These are phyloP conservation scores for Lablab purpureus DNA, from an alignment of 306 rosid genomes.

Conservation along the genomic window DNA sequence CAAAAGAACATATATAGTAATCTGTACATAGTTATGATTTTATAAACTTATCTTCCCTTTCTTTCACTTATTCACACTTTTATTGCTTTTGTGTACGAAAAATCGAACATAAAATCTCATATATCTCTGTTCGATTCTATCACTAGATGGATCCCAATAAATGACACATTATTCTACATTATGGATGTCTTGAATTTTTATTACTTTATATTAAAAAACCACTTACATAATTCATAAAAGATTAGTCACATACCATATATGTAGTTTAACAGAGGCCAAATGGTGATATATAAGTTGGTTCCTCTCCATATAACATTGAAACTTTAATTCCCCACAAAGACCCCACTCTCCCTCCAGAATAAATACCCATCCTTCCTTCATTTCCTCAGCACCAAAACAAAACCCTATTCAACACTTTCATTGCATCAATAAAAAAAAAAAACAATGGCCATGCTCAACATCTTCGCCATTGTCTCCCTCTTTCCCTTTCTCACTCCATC, in stretches of 20 bases:
- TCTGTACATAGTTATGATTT: not conserved
- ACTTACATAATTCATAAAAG: not conserved
- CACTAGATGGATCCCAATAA: no score
- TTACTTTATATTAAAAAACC: no score
- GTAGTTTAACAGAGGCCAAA: not conserved
- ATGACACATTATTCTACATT: no score
- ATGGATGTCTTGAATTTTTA: no score
- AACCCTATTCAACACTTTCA: not conserved
- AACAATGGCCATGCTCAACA: slow-evolving; percentile 46
- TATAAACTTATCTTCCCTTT: not conserved
- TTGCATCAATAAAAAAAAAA: not conserved
- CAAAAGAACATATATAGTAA: not conserved
- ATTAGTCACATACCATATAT: not conserved
- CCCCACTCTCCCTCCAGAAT: slow-evolving; percentile 47
- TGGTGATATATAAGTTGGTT: not conserved
- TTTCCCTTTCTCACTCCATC: slow-evolving; percentile 16
- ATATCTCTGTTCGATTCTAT: no score
- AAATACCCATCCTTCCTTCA: not conserved
- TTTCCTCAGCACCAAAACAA: not conserved
- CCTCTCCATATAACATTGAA: not conserved
- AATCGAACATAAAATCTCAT: no score
- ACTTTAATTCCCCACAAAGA: not conserved
- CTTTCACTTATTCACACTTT: not conserved
- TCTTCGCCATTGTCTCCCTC: slow-evolving; percentile 31
- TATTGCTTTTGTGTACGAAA: no score